Percentiles rank a stretch among this genome's conserved stretches.
phyloP scores from a whole-genome alignment of 2,329 filamentous ascomycete genomes.

The Seiridium cupressi region DNA sequence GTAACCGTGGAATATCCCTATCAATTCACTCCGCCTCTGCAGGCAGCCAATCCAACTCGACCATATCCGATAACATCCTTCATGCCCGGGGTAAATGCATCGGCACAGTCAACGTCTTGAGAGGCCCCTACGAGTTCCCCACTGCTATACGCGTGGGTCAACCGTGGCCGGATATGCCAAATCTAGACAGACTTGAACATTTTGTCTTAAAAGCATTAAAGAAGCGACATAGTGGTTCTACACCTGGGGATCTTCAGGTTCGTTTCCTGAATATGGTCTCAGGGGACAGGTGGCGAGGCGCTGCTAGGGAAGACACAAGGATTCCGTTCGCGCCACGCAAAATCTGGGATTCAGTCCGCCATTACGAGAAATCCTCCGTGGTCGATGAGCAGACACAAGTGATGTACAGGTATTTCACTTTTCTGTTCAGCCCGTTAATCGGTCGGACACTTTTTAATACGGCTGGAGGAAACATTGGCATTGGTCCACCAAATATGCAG shows the following conservation, averaged over 20 bases:
- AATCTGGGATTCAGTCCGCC: background rate
- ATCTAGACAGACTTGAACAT: background rate
- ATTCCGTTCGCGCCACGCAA: background rate
- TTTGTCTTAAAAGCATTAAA: background rate
- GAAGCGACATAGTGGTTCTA: background rate
- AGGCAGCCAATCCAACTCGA: background rate
- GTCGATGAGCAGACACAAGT: background rate
- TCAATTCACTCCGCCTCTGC: background rate
- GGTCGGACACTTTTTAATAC: background rate
- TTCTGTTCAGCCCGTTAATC: background rate
- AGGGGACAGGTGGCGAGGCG: background rate
- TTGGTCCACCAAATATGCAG: background rate
- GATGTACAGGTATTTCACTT: background rate
- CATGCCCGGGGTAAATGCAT: background rate
- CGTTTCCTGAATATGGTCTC: constrained; percentile 1
- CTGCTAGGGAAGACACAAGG: background rate
- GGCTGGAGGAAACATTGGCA: background rate
- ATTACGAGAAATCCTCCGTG: background rate
- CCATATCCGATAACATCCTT: background rate
- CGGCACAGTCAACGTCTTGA: background rate
- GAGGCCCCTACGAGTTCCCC: background rate
- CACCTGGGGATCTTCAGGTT: background rate
- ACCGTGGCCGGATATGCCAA: background rate
- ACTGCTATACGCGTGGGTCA: background rate
- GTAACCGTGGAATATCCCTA: background rate